These are phyloP conservation scores for Penicillium sp. DNA, from an alignment of 2,329 filamentous ascomycete species.

Conservation along the genomic window DNA sequence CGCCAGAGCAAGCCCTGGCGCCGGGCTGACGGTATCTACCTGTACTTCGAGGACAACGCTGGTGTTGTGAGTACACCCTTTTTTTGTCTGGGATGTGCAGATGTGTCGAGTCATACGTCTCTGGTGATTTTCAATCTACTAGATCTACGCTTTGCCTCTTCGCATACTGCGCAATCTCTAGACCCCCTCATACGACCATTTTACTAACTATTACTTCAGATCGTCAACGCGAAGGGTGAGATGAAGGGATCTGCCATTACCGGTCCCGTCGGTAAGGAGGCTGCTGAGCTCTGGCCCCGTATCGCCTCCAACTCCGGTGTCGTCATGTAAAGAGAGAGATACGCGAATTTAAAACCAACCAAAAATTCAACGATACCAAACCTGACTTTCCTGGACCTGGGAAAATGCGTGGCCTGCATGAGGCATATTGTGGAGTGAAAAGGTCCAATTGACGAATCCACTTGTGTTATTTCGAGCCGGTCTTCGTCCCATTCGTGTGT, in stretches of 20 bases:
- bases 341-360: slow-evolving; percentile 23
- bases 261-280: slow-evolving; percentile 98
- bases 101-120: background rate
- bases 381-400: slow-evolving; percentile 23
- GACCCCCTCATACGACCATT: background rate
- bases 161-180: background rate
- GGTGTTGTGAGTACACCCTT: slow-evolving; percentile 72
- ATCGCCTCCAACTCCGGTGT: slow-evolving; percentile 99
- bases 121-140: background rate
- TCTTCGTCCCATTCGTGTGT: slow-evolving; percentile 21
- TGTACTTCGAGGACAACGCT: slow-evolving; percentile 99
- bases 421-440: slow-evolving; percentile 22
- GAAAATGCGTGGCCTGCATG: slow-evolving; percentile 24
- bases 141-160: background rate
- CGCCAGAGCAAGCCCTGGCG: slow-evolving; percentile 99
- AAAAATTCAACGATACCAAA: slow-evolving; percentile 29
- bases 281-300: slow-evolving; percentile 99
- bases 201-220: slow-evolving; percentile 49
- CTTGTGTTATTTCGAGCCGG: slow-evolving; percentile 25
- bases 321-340: slow-evolving; percentile 76
- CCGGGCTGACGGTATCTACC: slow-evolving; percentile 94
- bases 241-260: slow-evolving; percentile 99
- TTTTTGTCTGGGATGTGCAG: background rate
- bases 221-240: slow-evolving; percentile 99
- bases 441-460: slow-evolving; percentile 25